A percentile compares a stretch with the other conserved stretches of the same genome.
phyloP scores from a whole-genome alignment of 768 basidiomycete genomes.

The Xerocomellus dryophilus region DNA sequence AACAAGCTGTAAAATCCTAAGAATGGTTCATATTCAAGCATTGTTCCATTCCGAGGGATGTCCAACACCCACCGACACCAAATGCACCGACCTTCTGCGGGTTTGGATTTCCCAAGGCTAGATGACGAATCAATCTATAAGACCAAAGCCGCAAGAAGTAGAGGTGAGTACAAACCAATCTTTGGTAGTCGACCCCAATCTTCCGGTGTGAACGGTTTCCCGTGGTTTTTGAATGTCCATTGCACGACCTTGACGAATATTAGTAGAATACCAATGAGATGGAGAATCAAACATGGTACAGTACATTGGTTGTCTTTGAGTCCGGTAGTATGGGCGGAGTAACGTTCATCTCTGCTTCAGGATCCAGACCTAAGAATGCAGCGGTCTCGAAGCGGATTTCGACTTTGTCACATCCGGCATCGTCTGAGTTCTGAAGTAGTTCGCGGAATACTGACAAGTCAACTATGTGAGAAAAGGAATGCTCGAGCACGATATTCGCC shows the following conservation, averaged over 20 bases:
- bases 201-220: not conserved
- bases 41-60: not conserved
- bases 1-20: constrained; percentile 75
- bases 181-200: not conserved
- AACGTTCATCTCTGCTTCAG: not conserved
- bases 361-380: not conserved
- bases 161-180: not conserved
- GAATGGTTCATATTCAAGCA: not conserved
- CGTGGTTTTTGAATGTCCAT: constrained; percentile 5
- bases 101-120: not conserved
- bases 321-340: not conserved
- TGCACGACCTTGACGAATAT: not conserved
- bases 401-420: not conserved
- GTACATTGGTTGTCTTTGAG: not conserved
- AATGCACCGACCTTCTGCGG: not conserved
- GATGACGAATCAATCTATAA: not conserved
- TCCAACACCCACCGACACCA: constrained; percentile 2
- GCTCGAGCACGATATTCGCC: not conserved
- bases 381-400: not conserved
- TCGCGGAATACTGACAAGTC: not conserved
- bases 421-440: constrained; percentile 2
- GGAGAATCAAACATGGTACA: not conserved
- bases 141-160: not conserved
- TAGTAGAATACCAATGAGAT: not conserved
- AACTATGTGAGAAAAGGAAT: not conserved